Evolutionary conservation across 2,329 filamentous ascomycete species (phyloP).

Genomic region (Coniochaeta prunicola): DNA sequence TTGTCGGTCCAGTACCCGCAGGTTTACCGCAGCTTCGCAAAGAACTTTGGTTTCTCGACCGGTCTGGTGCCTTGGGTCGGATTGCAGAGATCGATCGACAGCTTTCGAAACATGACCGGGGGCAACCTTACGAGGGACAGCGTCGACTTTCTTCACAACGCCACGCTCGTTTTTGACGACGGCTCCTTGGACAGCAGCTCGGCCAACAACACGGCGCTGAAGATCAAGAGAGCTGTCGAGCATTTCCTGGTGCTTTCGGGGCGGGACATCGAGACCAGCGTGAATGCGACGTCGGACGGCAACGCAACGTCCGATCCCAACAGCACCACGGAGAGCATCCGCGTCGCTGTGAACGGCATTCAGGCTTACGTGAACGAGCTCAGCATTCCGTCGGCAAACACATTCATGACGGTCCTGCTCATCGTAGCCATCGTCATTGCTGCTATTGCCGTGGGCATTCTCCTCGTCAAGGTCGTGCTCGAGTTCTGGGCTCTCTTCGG

Average conservation of each 20-base stretch:
- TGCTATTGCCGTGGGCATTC: conserved; percentile 74
- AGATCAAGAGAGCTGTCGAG: conserved; percentile 42
- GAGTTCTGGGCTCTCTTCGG: conserved; percentile 89
- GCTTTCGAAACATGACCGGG: conserved; percentile 71
- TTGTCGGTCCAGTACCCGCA: conserved; percentile 80
- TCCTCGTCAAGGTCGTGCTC: conserved; percentile 85
- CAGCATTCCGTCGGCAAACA: conserved; percentile 78
- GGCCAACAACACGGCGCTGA: conserved; percentile 22
- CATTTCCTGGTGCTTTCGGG: conserved; percentile 40
- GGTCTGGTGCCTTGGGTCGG: conserved; percentile 76
- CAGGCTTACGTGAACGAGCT: conserved; percentile 78
- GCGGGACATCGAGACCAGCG: conserved; percentile 42
- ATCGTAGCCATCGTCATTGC: conserved; percentile 83
- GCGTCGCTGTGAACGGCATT: conserved; percentile 62
- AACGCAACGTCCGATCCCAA: conserved; percentile 13
- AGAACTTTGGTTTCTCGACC: conserved; percentile 90
- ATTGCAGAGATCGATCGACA: conserved; percentile 77
- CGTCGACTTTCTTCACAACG: conserved; percentile 65
- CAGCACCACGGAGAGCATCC: conserved; percentile 22
- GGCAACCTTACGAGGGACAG: conserved; percentile 81
- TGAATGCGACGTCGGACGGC: conserved; percentile 26
- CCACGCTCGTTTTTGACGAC: conserved; percentile 65
- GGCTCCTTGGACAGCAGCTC: conserved; percentile 34
- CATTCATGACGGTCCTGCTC: conserved; percentile 91
- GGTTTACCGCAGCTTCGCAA: conserved; percentile 81